Percentiles rank a stretch among this genome's conserved stretches.
phyloP scores from a whole-genome alignment of 1,139 yeast species.

The Yamadazyma triangularis region DNA sequence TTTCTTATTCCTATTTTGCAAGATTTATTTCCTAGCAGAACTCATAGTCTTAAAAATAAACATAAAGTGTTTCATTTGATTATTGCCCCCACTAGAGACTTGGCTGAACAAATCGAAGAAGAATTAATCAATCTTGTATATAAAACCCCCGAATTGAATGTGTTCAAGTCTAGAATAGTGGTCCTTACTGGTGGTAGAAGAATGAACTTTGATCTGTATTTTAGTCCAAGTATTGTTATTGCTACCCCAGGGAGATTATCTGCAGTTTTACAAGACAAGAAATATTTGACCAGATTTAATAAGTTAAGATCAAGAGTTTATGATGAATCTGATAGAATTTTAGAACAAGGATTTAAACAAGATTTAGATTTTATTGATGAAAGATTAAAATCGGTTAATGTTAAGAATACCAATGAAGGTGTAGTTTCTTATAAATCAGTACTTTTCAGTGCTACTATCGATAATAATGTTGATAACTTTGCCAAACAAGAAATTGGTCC shows the following conservation, averaged over 20 bases:
- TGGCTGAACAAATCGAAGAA: slow-evolving; percentile 77
- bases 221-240: slow-evolving; percentile 53
- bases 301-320: slow-evolving; percentile 62
- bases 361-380: slow-evolving; percentile 55
- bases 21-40: slow-evolving; percentile 11
- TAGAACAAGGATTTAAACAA: slow-evolving; percentile 72
- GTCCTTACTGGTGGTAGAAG: slow-evolving; percentile 39
- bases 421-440: slow-evolving; percentile 51
- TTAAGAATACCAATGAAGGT: slow-evolving; percentile 12
- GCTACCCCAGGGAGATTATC: slow-evolving; percentile 89
- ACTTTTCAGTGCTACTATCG: slow-evolving; percentile 86
- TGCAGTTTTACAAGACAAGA: slow-evolving; percentile 49
- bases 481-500: slow-evolving; percentile 63
- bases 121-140: slow-evolving; percentile 37
- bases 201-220: slow-evolving; percentile 14
- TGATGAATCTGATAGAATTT: slow-evolving; percentile 85
- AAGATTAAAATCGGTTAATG: slow-evolving; percentile 7
- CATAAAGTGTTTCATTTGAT: slow-evolving; percentile 55
- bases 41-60: slow-evolving; percentile 15
- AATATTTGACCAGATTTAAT: slow-evolving; percentile 45
- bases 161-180: slow-evolving; percentile 13
- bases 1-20: slow-evolving; percentile 72
- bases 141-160: slow-evolving; percentile 15
- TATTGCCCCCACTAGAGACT: slow-evolving; percentile 88
- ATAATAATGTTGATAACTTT: slow-evolving; percentile 57